A percentile compares a stretch with the other conserved stretches of the same genome.
Evolutionary conservation across 345 rosid genomes (phyloP).

Genomic region (Reutealis trisperma): DNA sequence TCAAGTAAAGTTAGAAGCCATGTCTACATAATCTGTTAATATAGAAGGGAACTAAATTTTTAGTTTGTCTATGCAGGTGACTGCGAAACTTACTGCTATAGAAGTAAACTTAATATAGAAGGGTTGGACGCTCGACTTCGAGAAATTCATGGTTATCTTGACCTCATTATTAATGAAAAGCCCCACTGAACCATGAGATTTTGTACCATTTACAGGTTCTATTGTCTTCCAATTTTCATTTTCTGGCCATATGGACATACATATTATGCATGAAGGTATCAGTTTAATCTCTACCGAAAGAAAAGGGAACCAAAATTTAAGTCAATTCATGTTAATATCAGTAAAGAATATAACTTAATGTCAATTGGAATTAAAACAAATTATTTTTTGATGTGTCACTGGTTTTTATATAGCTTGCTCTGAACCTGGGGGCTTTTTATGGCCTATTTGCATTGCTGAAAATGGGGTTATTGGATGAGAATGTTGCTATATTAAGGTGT

Average conservation of each 20-base stretch:
- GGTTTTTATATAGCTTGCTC: too few species aligned
- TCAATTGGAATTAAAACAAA: too few species aligned
- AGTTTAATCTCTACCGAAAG: background rate
- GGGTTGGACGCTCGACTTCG: conserved; percentile 78
- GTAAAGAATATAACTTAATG: background rate
- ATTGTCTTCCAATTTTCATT: background rate
- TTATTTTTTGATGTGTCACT: too few species aligned
- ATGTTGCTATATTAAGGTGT: too few species aligned
- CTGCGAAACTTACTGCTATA: conserved; percentile 76
- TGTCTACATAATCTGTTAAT: too few species aligned
- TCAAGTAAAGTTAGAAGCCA: too few species aligned
- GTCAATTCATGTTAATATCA: background rate
- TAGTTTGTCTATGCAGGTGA: conserved; percentile 43
- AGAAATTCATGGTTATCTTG: conserved; percentile 73
- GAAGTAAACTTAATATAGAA: too few species aligned
- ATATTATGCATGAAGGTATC: background rate
- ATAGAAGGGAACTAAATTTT: background rate
- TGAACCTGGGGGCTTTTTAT: too few species aligned
- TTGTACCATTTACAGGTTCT: conserved; percentile 79
- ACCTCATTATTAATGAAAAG: conserved; percentile 69
- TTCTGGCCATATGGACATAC: too few species aligned
- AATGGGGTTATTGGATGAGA: too few species aligned
- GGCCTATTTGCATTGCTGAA: too few species aligned
- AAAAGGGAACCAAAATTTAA: background rate
- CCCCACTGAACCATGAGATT: conserved; percentile 83